Evolutionary conservation across 2,329 filamentous ascomycete genomes (phyloP), one percentile per base, ranked within the genome.

Genomic region (Aspergillus sp.): DNA sequence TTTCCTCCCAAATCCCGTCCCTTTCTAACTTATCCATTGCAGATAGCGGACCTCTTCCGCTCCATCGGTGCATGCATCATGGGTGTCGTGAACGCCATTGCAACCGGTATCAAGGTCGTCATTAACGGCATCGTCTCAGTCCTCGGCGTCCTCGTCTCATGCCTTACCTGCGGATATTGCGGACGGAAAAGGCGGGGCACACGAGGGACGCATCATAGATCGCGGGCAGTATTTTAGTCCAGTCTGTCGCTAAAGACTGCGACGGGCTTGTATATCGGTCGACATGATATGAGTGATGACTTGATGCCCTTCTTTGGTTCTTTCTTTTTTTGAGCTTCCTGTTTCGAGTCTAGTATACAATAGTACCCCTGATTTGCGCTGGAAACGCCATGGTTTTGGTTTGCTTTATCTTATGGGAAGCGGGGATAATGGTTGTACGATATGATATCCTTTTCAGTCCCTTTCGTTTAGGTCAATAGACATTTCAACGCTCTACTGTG

Each of bases 31-130:
- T n/a, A 6, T 25, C 17, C 8, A 3, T 7, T 14, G 31, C 64
- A 89, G 86, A 81, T 90, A 71, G 66, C 80, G 69, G 78, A 78
- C 68, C 73, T 84, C 72, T 82, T 89, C 76, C 82, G 70, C 48
- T 83, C 87, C 66, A 87, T 90, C 73, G 88, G 88, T 55, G 78
- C 78, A 63, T 82, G 82, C 70, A 81, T 90, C 61, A 90, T 88
- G 82, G 84, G 84, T 68, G 81, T 91, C 67, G 82, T 91, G 65
- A 83, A 84, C 64, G 87, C 83, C 66, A 85, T 91, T 66, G 88
- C 84, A 54, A 72, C 76, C 63, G 84, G 90, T 74, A 77, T 88
- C 52, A 82, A 81, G 62, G 85, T 86, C 67, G 87, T 91, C 70
- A 83, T 91, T 73, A 81, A 81, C 72, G 89, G 85, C 68, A 75